These are phyloP conservation scores for Penicillium roqueforti DNA, from an alignment of 495 filamentous ascomycete species.

Conservation along the genomic window DNA sequence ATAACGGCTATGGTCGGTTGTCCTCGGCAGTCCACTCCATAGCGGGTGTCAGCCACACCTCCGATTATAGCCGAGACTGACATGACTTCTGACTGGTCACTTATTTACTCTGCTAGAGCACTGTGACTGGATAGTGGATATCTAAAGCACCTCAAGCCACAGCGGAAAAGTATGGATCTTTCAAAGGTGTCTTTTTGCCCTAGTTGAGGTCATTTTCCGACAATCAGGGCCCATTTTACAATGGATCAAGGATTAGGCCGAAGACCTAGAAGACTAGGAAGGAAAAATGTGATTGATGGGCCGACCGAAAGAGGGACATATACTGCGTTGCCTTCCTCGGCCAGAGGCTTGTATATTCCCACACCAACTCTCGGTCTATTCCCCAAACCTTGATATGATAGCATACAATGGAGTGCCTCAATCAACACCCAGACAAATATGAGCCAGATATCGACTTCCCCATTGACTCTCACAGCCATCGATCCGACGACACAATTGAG, in stretches of 20 bases:
- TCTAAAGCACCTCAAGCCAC: conserved; percentile 1
- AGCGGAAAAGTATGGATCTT: conserved; percentile 18
- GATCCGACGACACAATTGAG: conserved; percentile 8
- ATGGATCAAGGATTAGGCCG: conserved; percentile 1
- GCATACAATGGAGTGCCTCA: not conserved
- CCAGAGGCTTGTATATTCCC: not conserved
- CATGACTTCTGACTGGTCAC: not conserved
- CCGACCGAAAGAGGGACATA: not conserved
- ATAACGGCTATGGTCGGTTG: conserved; percentile 14
- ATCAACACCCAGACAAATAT: not conserved
- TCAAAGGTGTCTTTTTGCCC: not conserved
- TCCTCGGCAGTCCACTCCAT: not conserved
- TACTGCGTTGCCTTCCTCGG: not conserved
- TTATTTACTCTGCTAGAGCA: not conserved
- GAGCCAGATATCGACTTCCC: not conserved
- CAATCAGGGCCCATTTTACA: conserved; percentile 5
- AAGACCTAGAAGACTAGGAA: not conserved
- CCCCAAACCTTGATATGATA: not conserved
- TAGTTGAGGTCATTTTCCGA: conserved; percentile 1
- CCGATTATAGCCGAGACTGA: conserved; percentile 3
- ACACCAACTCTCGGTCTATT: not conserved
- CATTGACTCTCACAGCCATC: conserved; percentile 6
- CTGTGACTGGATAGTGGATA: conserved; percentile 2
- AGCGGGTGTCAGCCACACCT: not conserved
- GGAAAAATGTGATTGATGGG: not conserved